Evolutionary conservation across 805 yeast genomes (phyloP), one percentile per base, ranked within the genome.

Genomic region (Torulaspora quercuum): DNA sequence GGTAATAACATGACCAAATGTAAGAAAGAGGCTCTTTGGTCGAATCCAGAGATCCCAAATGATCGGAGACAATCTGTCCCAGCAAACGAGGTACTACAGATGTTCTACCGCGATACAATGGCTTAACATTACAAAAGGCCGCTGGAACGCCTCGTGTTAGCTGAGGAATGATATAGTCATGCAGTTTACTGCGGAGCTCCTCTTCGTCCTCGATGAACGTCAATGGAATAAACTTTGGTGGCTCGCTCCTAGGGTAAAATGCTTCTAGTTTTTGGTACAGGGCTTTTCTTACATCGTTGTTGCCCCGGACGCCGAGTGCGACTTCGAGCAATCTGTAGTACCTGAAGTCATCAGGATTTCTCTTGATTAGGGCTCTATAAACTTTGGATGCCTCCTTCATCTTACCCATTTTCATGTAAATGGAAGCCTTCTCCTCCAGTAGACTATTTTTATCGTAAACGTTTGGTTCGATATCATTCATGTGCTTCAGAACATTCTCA

Each of bases 131-230:
- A 37, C 82, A 82, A 63, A 89, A 92, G 4, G 92, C 74, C 1
- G 96, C 84, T 4, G 97, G 97, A 21, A 88, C 92, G 25, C 95
- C 94, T 38, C 87, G 73, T 44, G 72, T 64, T 50, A 92, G 72
- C 53, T 81, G 84, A 3, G 69, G 60, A 4, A 72, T 41, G 29
- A 89, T 61, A 57, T 88, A 92, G 2, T 59, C 57, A 19, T 62
- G 49, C 5, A 75, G 78, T 36, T 73, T 72, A 7, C 41, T 42
- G 28, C 61, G 64, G 29, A 69, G 59, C 17, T 73, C 68, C 25
- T 55, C 56, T 7, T 71, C 72, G 10, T 80, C 78, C 8, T 73
- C 65, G 26, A 84, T 64, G 48, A 86, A 85, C 0, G 82, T 73
- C 54, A 90, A 70, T 9, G 97, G 97, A 33, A 87, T 71, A 46